Base-by-base conservation (phyloP, 2,329 filamentous ascomycete species). In the Beauveria sp. region DNA sequence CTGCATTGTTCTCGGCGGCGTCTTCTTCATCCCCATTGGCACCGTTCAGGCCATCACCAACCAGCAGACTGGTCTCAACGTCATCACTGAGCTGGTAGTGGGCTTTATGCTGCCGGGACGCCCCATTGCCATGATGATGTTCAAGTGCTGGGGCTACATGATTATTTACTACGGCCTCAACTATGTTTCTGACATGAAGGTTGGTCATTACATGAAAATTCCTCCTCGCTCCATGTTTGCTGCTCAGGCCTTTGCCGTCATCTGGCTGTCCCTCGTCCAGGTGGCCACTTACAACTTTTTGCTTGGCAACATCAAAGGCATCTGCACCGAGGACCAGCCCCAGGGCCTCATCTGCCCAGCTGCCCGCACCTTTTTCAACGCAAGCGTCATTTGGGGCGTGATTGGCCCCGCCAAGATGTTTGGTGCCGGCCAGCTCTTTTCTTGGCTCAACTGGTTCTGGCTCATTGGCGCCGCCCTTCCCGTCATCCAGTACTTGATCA, bases 371-470 rank as follows among this genome's bases (percentile, higher is more conserved):
- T 86, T 86, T 69, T 86, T 83, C 73, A 84, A 82, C 26, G 80
- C 80, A 28, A 83, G 81, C 22, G 77, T 86, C 6, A 80, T 85
- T 60, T 86, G 84, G 84, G 85, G 85, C 62, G 76, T 84, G 20
- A 84, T 87, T 60, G 85, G 73, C 1, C 73, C 73, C 2, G 65
- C 61, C 43, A 66, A 67, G 54, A 71, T 74, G 42, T 74, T 74
- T 58, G 72, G 72, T 16, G 65, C 66, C n/a, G 72, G 72, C 26
- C 71, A 76, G n/a, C 61, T 70, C 3, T 85, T 84, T 68, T 70
- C 74, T 0, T 74, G 74, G 51, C 73, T 82, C 40, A 79, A 82
- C 69, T 84, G 73, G 67, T 84, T 84, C 73, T 86, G 79, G 77
- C 71, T 85, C 26, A 77, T 82, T 18, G 83, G 83, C 3, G 76